phyloP scores from a whole-genome alignment of 148 eudicot species.

The Nepenthes mirabilis region DNA sequence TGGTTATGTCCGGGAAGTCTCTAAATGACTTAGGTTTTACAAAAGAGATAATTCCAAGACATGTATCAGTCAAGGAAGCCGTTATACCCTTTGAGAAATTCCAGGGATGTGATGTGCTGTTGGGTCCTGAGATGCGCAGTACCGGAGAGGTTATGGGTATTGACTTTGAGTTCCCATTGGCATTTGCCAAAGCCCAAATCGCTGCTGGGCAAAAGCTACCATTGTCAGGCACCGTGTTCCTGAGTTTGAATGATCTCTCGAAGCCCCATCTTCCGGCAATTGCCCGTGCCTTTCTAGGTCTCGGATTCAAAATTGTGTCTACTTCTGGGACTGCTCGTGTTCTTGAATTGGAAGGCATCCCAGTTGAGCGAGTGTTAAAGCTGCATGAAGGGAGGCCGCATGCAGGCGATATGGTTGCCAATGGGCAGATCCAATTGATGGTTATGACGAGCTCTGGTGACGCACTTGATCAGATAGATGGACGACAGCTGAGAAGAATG shows the following conservation, averaged over 20 bases:
- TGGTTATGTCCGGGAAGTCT: slow-evolving; percentile 94
- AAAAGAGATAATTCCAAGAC: slow-evolving; percentile 74
- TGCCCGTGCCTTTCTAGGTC: slow-evolving; percentile 50
- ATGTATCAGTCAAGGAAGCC: slow-evolving; percentile 88
- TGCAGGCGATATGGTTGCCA: slow-evolving; percentile 87
- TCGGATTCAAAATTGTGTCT: slow-evolving; percentile 61
- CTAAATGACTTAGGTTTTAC: slow-evolving; percentile 62
- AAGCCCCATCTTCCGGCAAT: slow-evolving; percentile 60
- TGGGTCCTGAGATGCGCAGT: slow-evolving; percentile 99
- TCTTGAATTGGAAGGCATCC: slow-evolving; percentile 68
- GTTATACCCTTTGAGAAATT: slow-evolving; percentile 95
- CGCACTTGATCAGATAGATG: slow-evolving; percentile 76
- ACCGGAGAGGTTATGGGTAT: slow-evolving; percentile 98
- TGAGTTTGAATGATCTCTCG: slow-evolving; percentile 84
- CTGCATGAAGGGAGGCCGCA: slow-evolving; percentile 98
- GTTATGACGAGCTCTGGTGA: slow-evolving; percentile 93
- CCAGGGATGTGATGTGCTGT: slow-evolving; percentile 76
- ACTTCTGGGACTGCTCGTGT: slow-evolving; percentile 83
- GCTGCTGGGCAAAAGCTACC: slow-evolving; percentile 94
- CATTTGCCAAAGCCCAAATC: slow-evolving; percentile 86
- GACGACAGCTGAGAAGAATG: slow-evolving; percentile 86
- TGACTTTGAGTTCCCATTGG: slow-evolving; percentile 39
- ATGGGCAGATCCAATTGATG: slow-evolving; percentile 83
- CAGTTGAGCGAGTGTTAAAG: slow-evolving; percentile 78
- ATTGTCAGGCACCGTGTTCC: slow-evolving; percentile 62